These are phyloP conservation scores for Hippophae tibetana DNA, from an alignment of 306 rosid species.

Conservation along the genomic window DNA sequence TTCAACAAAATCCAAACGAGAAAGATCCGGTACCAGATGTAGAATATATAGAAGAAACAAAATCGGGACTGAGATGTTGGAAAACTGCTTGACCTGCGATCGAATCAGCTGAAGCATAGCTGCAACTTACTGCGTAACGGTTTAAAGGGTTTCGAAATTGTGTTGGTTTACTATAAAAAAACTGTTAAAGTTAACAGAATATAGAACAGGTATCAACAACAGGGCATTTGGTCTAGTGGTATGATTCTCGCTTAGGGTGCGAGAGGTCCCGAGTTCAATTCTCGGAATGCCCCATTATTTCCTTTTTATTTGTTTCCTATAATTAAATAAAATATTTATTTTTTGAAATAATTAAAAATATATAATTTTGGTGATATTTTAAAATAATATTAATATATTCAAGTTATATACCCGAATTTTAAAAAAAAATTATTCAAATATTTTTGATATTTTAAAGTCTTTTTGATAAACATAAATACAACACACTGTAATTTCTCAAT, in stretches of 20 bases:
- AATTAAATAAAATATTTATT: too few relatives aligned
- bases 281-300: conserved; percentile 38
- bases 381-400: too few relatives aligned
- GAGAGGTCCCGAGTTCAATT: conserved; percentile 58
- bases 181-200: background rate
- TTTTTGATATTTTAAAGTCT: too few relatives aligned
- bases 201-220: fast-evolving
- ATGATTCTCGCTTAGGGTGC: conserved; percentile 50
- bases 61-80: conserved; percentile 37
- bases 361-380: too few relatives aligned
- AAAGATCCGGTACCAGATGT: background rate
- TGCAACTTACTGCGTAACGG: conserved; percentile 2
- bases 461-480: too few relatives aligned
- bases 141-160: background rate
- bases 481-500: too few relatives aligned
- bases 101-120: conserved; percentile 51
- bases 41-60: background rate
- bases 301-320: fast-evolving
- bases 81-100: conserved; percentile 36
- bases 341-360: too few relatives aligned
- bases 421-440: too few relatives aligned
- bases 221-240: conserved; percentile 47
- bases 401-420: too few relatives aligned
- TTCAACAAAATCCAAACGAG: background rate
- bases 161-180: background rate